Base-by-base conservation (phyloP, 2,329 filamentous ascomycete species). In the Aspergillus candidus region DNA sequence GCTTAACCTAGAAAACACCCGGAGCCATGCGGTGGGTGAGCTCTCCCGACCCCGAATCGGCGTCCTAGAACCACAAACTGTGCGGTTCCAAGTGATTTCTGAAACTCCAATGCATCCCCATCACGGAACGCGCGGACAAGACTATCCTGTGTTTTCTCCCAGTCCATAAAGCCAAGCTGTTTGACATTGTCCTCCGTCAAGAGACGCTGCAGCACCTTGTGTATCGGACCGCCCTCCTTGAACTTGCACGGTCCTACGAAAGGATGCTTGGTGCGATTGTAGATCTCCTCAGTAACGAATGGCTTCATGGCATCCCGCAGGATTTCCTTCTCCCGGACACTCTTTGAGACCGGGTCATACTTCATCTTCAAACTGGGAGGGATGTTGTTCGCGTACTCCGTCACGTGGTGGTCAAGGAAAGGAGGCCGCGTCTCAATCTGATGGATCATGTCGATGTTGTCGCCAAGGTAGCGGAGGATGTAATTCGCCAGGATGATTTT, bases 221-320 rank as follows among this genome's bases (percentile, higher is more conserved):
- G 66, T 22, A 79, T 43, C 1, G 72, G 70, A 0, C 76, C 75
- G 27, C 64, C 61, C 0, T 56, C 52, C 1, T 62, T 61, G 50
- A 67, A 78, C 15, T 51, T 59, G 0, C 61, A 59, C 0, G 75
- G 76, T 1, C 72, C 75, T n/a, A 66, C 54, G 49, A 72, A 78
- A 0, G 72, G 66, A n/a, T 73, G 66, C 55, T 78, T 79, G 48
- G 61, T 71, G 8, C 72, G 61, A 27, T 65, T 57, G 55, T 77
- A 78, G 4, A 78, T 54, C 57, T 79, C 76, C 11, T 72, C 60
- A 0, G 74, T 75, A 44, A 78, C 68, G 50, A 71, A 78, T 3
- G 74, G 73, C 44, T 66, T 68, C 14, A 62, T 65, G 0, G 74
- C 75, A 51, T 79, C 71, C 3, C 72, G 69, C 1, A 78, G 65